Evolutionary conservation across 1,139 yeast species (phyloP).

Genomic region (Spathaspora sp.): DNA sequence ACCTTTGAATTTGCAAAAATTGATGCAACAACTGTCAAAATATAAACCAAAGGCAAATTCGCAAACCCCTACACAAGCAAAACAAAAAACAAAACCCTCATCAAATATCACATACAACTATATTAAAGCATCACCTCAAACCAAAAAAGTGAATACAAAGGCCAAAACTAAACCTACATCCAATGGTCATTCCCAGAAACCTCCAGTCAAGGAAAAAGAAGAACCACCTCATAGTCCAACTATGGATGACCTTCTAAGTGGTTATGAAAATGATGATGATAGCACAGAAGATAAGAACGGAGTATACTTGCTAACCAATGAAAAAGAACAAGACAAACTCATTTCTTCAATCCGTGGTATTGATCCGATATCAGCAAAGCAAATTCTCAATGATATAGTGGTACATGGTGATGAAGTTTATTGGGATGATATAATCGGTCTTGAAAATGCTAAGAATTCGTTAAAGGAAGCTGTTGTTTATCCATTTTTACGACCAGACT

Average conservation of each 20-base stretch:
- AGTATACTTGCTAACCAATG: slow-evolving; percentile 40
- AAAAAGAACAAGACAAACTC: slow-evolving; percentile 61
- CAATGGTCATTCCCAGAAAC: not conserved
- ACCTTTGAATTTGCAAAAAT: slow-evolving; percentile 33
- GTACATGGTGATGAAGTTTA: slow-evolving; percentile 93
- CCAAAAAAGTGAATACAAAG: slow-evolving; percentile 7
- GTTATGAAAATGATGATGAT: slow-evolving; percentile 17
- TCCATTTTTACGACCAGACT: slow-evolving; percentile 91
- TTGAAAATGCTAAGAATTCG: slow-evolving; percentile 85
- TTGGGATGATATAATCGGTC: slow-evolving; percentile 97
- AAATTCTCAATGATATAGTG: slow-evolving; percentile 86
- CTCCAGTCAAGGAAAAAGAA: slow-evolving; percentile 8
- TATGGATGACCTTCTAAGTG: slow-evolving; percentile 30
- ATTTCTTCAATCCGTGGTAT: slow-evolving; percentile 41
- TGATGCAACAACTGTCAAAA: slow-evolving; percentile 19
- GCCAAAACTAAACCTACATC: slow-evolving; percentile 1
- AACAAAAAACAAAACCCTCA: slow-evolving; percentile 13
- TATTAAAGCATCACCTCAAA: slow-evolving; percentile 16
- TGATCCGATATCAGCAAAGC: slow-evolving; percentile 46
- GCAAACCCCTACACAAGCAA: slow-evolving; percentile 5
- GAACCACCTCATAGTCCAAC: slow-evolving; percentile 17
- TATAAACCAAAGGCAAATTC: slow-evolving; percentile 9
- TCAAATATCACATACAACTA: slow-evolving; percentile 34
- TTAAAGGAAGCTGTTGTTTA: slow-evolving; percentile 95
- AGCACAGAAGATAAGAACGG: slow-evolving; percentile 4